These are phyloP conservation scores for Hibiscus syriacus DNA, from an alignment of 345 rosid genomes.

Conservation along the genomic window DNA sequence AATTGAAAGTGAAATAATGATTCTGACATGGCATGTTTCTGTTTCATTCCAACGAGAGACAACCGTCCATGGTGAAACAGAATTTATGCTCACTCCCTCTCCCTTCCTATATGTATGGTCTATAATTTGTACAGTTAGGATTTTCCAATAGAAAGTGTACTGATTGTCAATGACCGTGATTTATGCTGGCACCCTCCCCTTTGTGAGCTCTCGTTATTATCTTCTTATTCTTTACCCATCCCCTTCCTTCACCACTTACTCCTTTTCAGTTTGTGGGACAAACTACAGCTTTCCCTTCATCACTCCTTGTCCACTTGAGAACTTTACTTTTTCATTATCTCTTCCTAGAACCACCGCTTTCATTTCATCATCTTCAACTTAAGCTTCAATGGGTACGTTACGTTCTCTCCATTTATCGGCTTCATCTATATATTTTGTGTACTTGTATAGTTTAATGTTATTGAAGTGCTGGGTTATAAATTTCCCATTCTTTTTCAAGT, in stretches of 20 bases:
- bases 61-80: too few species aligned
- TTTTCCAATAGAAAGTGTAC: too few species aligned
- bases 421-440: background rate
- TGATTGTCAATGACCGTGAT: slow-evolving; percentile 5
- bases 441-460: background rate
- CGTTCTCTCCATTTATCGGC: background rate
- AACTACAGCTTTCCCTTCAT: slow-evolving; percentile 1
- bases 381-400: slow-evolving; percentile 17
- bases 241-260: too few species aligned
- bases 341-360: background rate
- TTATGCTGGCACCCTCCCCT: slow-evolving; percentile 20
- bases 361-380: background rate
- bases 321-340: background rate
- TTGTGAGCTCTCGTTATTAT: background rate
- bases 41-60: too few species aligned
- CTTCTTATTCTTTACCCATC: slow-evolving; percentile 7
- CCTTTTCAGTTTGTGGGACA: background rate
- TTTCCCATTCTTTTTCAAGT: background rate
- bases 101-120: too few species aligned
- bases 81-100: too few species aligned
- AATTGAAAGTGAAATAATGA: too few species aligned
- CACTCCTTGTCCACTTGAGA: too few species aligned
- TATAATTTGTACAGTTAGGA: too few species aligned
- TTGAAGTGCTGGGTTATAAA: background rate
- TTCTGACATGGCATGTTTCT: too few species aligned